Conservation (phyloP, 2,329 filamentous ascomycete genomes). For the Teratosphaeria destructans region DNA sequence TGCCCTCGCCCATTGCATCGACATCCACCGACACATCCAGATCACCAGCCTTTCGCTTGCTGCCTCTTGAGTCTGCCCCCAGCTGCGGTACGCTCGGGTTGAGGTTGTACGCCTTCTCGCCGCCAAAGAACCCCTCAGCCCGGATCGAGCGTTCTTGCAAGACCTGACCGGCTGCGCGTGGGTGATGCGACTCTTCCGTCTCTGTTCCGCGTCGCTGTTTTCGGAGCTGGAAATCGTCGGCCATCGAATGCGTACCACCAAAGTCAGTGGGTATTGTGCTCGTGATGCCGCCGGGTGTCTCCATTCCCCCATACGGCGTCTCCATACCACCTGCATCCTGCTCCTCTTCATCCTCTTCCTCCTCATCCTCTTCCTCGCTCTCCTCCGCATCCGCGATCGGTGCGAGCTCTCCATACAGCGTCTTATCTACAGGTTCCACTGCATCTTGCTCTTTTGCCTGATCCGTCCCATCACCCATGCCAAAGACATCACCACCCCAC, state of each 20-base stretch:
- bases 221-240: constrained; percentile 81
- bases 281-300: constrained; percentile 70
- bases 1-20: constrained; percentile 67
- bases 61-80: constrained; percentile 65
- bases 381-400: constrained; percentile 52
- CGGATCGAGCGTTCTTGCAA: constrained; percentile 79
- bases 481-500: constrained; percentile 92
- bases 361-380: constrained; percentile 51
- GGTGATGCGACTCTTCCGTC: constrained; percentile 67
- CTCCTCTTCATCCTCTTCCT: constrained; percentile 61
- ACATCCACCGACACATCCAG: constrained; percentile 86
- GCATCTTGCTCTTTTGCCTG: constrained; percentile 44
- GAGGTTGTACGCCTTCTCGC: constrained; percentile 86
- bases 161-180: constrained; percentile 76
- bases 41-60: constrained; percentile 86
- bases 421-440: constrained; percentile 68
- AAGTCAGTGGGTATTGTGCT: constrained; percentile 76
- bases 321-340: constrained; percentile 55
- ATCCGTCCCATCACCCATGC: constrained; percentile 42
- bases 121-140: constrained; percentile 89
- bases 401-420: constrained; percentile 86
- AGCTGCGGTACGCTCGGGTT: constrained; percentile 57
- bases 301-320: constrained; percentile 56
- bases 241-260: constrained; percentile 62
- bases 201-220: constrained; percentile 79